A percentile compares a stretch with the other conserved stretches of the same genome.
Conservation (phyloP, 1,284 basidiomycete species). For the Chalciporus sp. region DNA sequence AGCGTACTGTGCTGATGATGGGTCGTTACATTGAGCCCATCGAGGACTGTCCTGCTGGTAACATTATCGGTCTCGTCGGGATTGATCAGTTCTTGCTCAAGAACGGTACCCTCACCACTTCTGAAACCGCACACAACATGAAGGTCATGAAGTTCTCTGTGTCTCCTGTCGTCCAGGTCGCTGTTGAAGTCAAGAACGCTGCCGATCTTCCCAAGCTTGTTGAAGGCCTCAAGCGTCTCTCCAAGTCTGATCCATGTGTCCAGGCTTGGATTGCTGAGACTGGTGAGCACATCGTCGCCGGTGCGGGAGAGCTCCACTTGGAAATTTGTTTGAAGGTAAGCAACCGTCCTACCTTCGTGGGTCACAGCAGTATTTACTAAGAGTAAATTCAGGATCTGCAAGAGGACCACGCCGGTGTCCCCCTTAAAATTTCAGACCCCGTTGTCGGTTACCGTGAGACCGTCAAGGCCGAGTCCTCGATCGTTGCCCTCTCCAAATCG, state of each 20-base stretch:
- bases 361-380: background rate
- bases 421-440: slow-evolving; percentile 98
- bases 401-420: slow-evolving; percentile 99
- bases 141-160: slow-evolving; percentile 99
- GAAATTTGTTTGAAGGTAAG: slow-evolving; percentile 97
- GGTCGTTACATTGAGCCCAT: slow-evolving; percentile 98
- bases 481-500: slow-evolving; percentile 97
- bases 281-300: slow-evolving; percentile 99
- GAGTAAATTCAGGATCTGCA: slow-evolving; percentile 76
- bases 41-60: slow-evolving; percentile 98
- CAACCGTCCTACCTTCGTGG: background rate
- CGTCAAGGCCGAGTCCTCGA: slow-evolving; percentile 94
- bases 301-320: slow-evolving; percentile 98
- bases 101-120: slow-evolving; percentile 96
- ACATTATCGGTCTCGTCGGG: slow-evolving; percentile 99
- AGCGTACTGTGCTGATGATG: slow-evolving; percentile 99
- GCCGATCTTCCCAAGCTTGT: slow-evolving; percentile 99
- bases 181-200: slow-evolving; percentile 99
- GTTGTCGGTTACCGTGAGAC: slow-evolving; percentile 99
- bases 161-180: slow-evolving; percentile 98
- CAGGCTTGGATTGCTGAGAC: slow-evolving; percentile 93
- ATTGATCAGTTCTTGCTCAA: slow-evolving; percentile 99
- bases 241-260: slow-evolving; percentile 99
- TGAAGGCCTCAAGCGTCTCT: slow-evolving; percentile 99
- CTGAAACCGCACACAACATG: slow-evolving; percentile 99